Base-by-base conservation (phyloP, 106 monocot species). In the Dendrobium catenatum region DNA sequence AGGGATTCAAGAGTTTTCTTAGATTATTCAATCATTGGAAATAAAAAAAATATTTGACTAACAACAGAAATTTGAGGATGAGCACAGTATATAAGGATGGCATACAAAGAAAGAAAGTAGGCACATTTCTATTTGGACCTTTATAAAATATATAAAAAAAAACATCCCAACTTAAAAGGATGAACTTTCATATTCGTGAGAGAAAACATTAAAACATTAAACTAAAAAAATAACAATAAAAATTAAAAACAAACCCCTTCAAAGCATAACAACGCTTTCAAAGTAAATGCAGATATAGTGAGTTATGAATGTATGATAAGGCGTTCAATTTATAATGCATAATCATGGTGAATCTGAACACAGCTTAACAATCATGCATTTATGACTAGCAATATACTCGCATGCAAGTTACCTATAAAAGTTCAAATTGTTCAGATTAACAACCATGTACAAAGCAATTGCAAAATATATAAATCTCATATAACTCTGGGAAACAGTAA, bases 31-130 rank as follows among this genome's bases (percentile, higher is more conserved):
- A 46, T 24, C 68, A 73, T 47, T 11, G 18, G 31, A 42, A 42
- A 41, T 19, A 5, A 17, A 73, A 41, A 73, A 68, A 68, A 47
- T 31, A 24, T 68, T 24, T 68, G 68, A 70, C 13, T 4, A 31
- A 31, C 44, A n/a, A 20, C 24, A 74, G 37, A 20, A 74, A 74
- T 74, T 74, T 70, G n/a, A 74, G 43, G 43, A 74, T 74, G 19
- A 44, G 27, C 20, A 7, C 17, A 44, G 17, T 43, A 74, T 5
- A 44, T 44, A 44, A 19, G 17, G 20, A 74, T 19, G 19, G 74
- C 19, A 42, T 44, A 74, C 3, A 4, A 42, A 19, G 42, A 20
- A 9, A 70, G 9, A 6, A 11, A 74, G 42, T 42, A 74, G 20
- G 18, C 20, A 29, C 1, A 44, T 42, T 42, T 74, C 70, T 15